phyloP scores from a whole-genome alignment of 108 stramenopile species.

The Fistulifera solaris region DNA sequence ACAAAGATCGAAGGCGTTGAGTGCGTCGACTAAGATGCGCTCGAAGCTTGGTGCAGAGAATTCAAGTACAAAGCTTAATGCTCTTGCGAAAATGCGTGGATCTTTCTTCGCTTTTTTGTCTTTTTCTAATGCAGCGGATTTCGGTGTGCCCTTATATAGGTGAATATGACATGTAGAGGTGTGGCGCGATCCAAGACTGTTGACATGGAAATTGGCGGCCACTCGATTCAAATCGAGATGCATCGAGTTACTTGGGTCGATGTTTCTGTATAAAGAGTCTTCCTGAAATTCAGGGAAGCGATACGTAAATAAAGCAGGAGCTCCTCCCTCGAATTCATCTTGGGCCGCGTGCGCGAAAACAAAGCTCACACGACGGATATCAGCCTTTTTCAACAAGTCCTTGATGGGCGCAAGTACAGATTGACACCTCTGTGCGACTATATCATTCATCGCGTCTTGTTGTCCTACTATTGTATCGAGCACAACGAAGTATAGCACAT shows the following conservation, averaged over 20 bases:
- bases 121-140: conserved; percentile 54
- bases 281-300: conserved; percentile 77
- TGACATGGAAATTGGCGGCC: conserved; percentile 82
- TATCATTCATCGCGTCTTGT: conserved; percentile 39
- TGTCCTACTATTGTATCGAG: conserved; percentile 25
- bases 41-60: conserved; percentile 75
- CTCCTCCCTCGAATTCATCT: conserved; percentile 27
- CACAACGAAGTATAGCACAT: conserved; percentile 82
- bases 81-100: conserved; percentile 74
- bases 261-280: conserved; percentile 85
- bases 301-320: conserved; percentile 92
- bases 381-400: conserved; percentile 47
- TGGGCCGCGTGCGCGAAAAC: conserved; percentile 31
- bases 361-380: conserved; percentile 76
- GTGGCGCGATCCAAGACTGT: conserved; percentile 58
- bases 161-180: conserved; percentile 86
- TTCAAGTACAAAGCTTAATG: conserved; percentile 70
- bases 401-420: conserved; percentile 30
- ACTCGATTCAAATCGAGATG: conserved; percentile 86
- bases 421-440: conserved; percentile 36
- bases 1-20: conserved; percentile 85
- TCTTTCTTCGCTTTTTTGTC: conserved; percentile 77
- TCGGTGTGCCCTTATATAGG: conserved; percentile 87
- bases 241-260: conserved; percentile 87
- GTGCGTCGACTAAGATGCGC: conserved; percentile 87